phyloP scores from a whole-genome alignment of 495 filamentous ascomycete species.

The Tuber magnatum region DNA sequence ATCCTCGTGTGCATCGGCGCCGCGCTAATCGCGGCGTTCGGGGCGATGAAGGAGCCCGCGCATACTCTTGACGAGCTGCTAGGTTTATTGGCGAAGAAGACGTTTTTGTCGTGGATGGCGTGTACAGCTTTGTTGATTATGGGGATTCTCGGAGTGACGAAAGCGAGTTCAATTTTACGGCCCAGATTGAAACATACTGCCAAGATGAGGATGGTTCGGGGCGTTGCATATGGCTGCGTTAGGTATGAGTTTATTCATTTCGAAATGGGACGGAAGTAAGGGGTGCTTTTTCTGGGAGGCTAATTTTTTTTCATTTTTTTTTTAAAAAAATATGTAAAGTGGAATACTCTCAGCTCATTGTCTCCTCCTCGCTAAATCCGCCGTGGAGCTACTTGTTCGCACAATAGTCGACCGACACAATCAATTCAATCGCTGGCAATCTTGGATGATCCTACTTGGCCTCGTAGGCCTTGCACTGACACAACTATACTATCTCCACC shows the following conservation, averaged over 20 bases:
- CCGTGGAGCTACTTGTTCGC: slow-evolving; percentile 90
- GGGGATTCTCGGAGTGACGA: slow-evolving; percentile 57
- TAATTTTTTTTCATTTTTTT: not conserved
- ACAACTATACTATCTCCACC: slow-evolving; percentile 91
- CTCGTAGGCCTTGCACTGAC: slow-evolving; percentile 76
- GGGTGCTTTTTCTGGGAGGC: not conserved
- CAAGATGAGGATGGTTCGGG: slow-evolving; percentile 55
- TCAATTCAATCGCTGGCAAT: slow-evolving; percentile 95
- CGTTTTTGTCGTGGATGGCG: slow-evolving; percentile 90
- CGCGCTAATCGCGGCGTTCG: slow-evolving; percentile 83
- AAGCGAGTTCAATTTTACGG: slow-evolving; percentile 37
- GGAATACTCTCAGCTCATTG: slow-evolving; percentile 91
- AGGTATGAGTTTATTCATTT: slow-evolving; percentile 40
- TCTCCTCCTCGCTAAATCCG: slow-evolving; percentile 88
- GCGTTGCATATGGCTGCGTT: slow-evolving; percentile 79
- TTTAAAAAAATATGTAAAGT: slow-evolving; percentile 43
- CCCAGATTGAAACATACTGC: slow-evolving; percentile 26
- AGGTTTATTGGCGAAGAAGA: slow-evolving; percentile 59
- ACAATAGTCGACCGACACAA: slow-evolving; percentile 82
- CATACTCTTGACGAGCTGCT: slow-evolving; percentile 80
- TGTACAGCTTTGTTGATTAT: slow-evolving; percentile 65
- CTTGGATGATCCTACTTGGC: slow-evolving; percentile 83
- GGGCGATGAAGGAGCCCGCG: slow-evolving; percentile 89
- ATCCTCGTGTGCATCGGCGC: slow-evolving; percentile 79
- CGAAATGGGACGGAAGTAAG: slow-evolving; percentile 7